Conservation (phyloP, 129 eudicot species). For the Deinandra increscens region DNA sequence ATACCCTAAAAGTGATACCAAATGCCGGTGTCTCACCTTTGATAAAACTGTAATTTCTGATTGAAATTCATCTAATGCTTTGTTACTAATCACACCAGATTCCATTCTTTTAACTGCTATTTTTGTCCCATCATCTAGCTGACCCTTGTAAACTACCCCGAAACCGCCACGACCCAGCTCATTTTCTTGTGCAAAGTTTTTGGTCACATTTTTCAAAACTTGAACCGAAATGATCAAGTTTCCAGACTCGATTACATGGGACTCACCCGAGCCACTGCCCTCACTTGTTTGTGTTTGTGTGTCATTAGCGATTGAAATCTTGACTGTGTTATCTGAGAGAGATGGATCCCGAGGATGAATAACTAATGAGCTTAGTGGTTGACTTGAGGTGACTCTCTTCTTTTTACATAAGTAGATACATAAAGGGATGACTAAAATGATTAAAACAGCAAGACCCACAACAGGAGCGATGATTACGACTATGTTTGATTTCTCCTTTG, state of each 20-base stretch:
- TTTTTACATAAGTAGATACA: slow-evolving; percentile 57
- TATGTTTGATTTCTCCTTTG: slow-evolving; percentile 32
- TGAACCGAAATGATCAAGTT: slow-evolving; percentile 51
- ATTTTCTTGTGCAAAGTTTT: slow-evolving; percentile 56
- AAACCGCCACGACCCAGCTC: slow-evolving; percentile 83
- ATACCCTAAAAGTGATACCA: slow-evolving; percentile 69
- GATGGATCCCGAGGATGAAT: slow-evolving; percentile 56
- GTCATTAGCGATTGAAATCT: slow-evolving; percentile 46
- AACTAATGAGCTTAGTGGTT: slow-evolving; percentile 49
- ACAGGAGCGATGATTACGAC: slow-evolving; percentile 45
- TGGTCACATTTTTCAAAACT: slow-evolving; percentile 53
- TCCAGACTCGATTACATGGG: slow-evolving; percentile 48
- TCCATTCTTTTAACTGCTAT: slow-evolving; percentile 81
- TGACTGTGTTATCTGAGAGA: slow-evolving; percentile 36
- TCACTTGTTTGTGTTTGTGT: slow-evolving; percentile 16
- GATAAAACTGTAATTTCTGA: slow-evolving; percentile 76
- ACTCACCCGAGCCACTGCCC: slow-evolving; percentile 32
- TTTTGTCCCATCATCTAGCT: slow-evolving; percentile 60
- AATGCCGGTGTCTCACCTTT: slow-evolving; percentile 64
- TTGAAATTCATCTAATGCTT: slow-evolving; percentile 68
- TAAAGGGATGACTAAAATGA: slow-evolving; percentile 45
- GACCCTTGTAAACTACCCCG: slow-evolving; percentile 73
- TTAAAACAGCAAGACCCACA: slow-evolving; percentile 43
- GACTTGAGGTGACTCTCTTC: slow-evolving; percentile 43
- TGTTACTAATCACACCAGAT: slow-evolving; percentile 49